phyloP scores from a whole-genome alignment of 1,139 yeast genomes.

The Hemisphaericaspora xylofermentans region DNA sequence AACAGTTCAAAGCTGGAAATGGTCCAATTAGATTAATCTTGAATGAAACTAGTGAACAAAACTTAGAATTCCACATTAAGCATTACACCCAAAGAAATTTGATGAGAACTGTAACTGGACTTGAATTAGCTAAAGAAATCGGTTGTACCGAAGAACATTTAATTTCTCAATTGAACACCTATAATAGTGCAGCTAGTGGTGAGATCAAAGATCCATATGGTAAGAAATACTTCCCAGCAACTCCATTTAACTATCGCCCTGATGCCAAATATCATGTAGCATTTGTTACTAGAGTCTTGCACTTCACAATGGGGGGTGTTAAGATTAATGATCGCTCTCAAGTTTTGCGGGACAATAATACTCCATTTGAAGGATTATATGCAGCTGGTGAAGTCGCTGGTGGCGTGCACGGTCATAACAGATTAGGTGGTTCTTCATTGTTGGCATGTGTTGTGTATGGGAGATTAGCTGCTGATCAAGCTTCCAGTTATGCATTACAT shows the following conservation, averaged over 20 bases:
- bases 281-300: conserved; percentile 71
- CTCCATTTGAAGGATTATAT: conserved; percentile 57
- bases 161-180: conserved; percentile 37
- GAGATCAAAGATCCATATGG: conserved; percentile 47
- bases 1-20: conserved; percentile 41
- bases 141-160: conserved; percentile 33
- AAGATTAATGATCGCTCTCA: conserved; percentile 59
- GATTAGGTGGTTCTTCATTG: conserved; percentile 75
- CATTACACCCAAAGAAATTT: conserved; percentile 68
- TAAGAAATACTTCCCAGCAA: conserved; percentile 51
- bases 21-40: conserved; percentile 54
- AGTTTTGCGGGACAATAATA: conserved; percentile 45
- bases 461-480: conserved; percentile 56
- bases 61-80: conserved; percentile 56
- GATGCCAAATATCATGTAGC: conserved; percentile 47
- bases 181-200: conserved; percentile 48
- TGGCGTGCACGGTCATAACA: conserved; percentile 76
- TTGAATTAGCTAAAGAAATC: conserved; percentile 46
- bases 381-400: conserved; percentile 86
- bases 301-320: conserved; percentile 87
- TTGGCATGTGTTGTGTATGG: conserved; percentile 85
- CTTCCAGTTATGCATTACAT: conserved; percentile 32
- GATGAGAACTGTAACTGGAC: conserved; percentile 52
- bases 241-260: conserved; percentile 39
- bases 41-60: conserved; percentile 42